Percentiles rank a stretch among this genome's conserved stretches.
Conservation (phyloP, 164 flowering plant genomes). For the Berberis vulgaris region DNA sequence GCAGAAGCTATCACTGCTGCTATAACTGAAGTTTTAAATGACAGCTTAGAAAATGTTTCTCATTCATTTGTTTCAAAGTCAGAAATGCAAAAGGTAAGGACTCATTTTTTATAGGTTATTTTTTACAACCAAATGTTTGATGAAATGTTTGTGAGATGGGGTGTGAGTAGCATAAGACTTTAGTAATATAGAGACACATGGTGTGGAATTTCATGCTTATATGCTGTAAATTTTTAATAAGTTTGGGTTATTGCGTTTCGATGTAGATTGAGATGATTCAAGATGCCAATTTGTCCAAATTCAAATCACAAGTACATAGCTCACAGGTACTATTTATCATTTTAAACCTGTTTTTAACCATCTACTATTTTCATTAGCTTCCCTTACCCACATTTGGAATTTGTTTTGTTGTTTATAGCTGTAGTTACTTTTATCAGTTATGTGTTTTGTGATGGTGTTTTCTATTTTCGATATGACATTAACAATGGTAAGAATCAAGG, state of each 20-base stretch:
- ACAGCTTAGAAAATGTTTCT: conserved; percentile 67
- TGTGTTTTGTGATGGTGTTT: no score
- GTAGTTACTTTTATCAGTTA: no score
- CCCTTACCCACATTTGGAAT: background rate
- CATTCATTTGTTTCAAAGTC: conserved; percentile 47
- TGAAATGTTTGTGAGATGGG: background rate
- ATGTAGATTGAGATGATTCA: conserved; percentile 50
- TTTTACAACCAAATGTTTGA: background rate
- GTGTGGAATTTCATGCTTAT: no score
- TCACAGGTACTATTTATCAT: conserved; percentile 42
- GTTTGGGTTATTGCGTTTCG: background rate
- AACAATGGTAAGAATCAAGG: no score
- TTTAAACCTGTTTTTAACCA: background rate
- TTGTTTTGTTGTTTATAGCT: background rate
- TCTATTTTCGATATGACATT: no score
- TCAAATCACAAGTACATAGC: conserved; percentile 64
- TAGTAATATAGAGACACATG: no score
- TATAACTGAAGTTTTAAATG: conserved; percentile 64
- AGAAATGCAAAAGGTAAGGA: conserved; percentile 69
- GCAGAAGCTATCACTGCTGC: conserved; percentile 85
- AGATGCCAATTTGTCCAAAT: conserved; percentile 53
- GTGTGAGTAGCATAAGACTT: no score
- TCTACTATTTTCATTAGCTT: background rate
- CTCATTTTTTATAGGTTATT: background rate
- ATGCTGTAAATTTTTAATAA: background rate